Evolutionary conservation across 139 green algal species (phyloP), one percentile per base, ranked within the genome.

Genomic region (Haematococcus sp.): DNA sequence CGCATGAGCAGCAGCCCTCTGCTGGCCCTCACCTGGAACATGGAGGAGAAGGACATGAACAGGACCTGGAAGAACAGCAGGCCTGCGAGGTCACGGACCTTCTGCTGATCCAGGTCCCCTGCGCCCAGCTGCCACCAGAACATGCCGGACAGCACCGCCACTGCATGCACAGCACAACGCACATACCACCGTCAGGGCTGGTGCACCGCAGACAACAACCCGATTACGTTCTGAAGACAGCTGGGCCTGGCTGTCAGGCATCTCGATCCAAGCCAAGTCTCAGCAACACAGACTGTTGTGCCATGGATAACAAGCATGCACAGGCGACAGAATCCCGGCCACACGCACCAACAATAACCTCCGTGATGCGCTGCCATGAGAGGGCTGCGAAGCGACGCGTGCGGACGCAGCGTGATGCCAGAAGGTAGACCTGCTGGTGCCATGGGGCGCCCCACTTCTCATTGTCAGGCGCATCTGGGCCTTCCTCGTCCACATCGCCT

Each of bases 341-440:
- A 19, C 7, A 49, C 40, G 7, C 40, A 73, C 72, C 23, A 49
- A 58, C 32, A 34, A 80, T 17, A 23, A 83, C 40, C 71, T 76
- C 55, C 5, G 25, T 15, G 30, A 70, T 40, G 63, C 71, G 71
- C 59, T 81, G 74, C 16, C 25, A 43, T 33, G 61, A 72, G 60
- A 90, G 76, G 25, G 84, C 74, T 70, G 91, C 77, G 74, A 95
- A 93, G 55, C 90, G 86, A 15, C 90, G 84, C 31, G 82, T 90
- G 35, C 3, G 66, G 55, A 54, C 43, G 16, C 55, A 76, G 58
- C 34, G 20, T 1, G 56, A 35, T 23, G 55, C 52, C n/a, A 58
- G 68, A 9, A 51, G 35, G 17, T 4, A 22, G 3, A 70, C 63
- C 40, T 75, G 69, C 17, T 66, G 23, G 4, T n/a, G 3, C 35